Evolutionary conservation across 2,329 filamentous ascomycete species (phyloP).

Genomic region (Alternaria ventricosa): DNA sequence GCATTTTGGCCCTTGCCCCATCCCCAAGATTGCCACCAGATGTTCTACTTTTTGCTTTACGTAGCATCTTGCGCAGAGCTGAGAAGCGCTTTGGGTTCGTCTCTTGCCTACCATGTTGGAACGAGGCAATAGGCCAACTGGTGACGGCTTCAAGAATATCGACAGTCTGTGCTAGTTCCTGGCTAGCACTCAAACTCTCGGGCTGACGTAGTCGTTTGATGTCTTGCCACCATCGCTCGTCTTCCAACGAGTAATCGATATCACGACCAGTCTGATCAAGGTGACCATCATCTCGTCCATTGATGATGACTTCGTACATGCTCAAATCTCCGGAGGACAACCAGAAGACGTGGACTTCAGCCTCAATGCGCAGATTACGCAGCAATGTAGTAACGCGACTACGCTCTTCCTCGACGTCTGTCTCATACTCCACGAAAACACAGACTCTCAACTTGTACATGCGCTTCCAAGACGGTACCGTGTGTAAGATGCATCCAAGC

Average conservation of each 20-base stretch:
- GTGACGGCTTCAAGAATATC: conserved; percentile 53
- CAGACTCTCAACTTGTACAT: conserved; percentile 76
- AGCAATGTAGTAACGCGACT: conserved; percentile 74
- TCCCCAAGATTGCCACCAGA: conserved; percentile 56
- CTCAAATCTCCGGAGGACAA: conserved; percentile 74
- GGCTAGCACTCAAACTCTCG: conserved; percentile 46
- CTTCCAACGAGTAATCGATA: conserved; percentile 70
- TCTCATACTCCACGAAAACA: conserved; percentile 89
- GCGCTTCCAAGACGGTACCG: conserved; percentile 80
- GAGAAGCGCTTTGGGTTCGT: conserved; percentile 58
- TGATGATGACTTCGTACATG: conserved; percentile 78
- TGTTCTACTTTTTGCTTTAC: conserved; percentile 62
- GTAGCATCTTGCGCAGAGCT: conserved; percentile 68
- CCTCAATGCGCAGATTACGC: conserved; percentile 82
- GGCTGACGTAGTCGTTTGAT: conserved; percentile 61
- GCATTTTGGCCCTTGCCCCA: conserved; percentile 74
- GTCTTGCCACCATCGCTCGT: conserved; percentile 85
- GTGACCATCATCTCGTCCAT: conserved; percentile 63
- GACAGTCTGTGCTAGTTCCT: conserved; percentile 54
- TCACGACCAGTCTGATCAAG: conserved; percentile 63
- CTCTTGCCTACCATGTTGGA: conserved; percentile 58
- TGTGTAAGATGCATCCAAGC: conserved; percentile 82
- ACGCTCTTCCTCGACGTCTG: conserved; percentile 79
- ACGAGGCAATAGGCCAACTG: conserved; percentile 61
- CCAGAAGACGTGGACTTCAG: conserved; percentile 79